Conservation (phyloP, 768 basidiomycete genomes). For the Imleria badia region DNA sequence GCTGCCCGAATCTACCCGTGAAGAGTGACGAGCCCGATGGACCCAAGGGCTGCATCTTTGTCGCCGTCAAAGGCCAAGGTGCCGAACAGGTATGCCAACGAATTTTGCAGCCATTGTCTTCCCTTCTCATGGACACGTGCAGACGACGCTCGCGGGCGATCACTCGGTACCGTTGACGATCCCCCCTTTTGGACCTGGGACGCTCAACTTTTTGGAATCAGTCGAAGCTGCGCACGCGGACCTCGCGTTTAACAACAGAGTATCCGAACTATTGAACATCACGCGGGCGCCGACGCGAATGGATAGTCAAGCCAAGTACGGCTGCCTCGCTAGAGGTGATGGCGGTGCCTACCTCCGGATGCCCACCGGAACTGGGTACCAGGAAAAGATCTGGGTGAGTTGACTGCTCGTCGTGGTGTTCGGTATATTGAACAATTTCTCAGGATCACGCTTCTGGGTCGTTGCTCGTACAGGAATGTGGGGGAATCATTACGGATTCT, state of each 20-base stretch:
- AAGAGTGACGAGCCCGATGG: constrained; percentile 52
- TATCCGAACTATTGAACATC: constrained; percentile 66
- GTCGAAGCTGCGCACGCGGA: constrained; percentile 91
- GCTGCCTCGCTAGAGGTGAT: constrained; percentile 81
- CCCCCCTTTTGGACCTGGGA: constrained; percentile 37
- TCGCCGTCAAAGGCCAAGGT: constrained; percentile 85
- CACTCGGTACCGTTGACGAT: constrained; percentile 54
- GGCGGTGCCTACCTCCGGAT: constrained; percentile 81
- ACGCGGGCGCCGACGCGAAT: constrained; percentile 70
- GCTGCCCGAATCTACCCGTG: constrained; percentile 87
- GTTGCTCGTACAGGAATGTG: constrained; percentile 84
- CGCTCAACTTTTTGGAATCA: constrained; percentile 80
- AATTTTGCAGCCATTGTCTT: neutral
- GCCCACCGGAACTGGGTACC: constrained; percentile 75
- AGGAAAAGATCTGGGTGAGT: constrained; percentile 94
- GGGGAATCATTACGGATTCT: constrained; percentile 85
- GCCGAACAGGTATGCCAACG: constrained; percentile 57
- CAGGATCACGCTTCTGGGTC: constrained; percentile 91
- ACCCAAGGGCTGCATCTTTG: constrained; percentile 77
- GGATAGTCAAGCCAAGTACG: constrained; percentile 98
- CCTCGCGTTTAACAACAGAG: constrained; percentile 77
- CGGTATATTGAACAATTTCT: neutral
- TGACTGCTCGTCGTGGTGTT: too few relatives aligned
- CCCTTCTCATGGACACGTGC: neutral
- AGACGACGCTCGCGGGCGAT: constrained; percentile 56